phyloP scores from a whole-genome alignment of 1,284 basidiomycete species.

The Cutaneotrichosporon curvatum region DNA sequence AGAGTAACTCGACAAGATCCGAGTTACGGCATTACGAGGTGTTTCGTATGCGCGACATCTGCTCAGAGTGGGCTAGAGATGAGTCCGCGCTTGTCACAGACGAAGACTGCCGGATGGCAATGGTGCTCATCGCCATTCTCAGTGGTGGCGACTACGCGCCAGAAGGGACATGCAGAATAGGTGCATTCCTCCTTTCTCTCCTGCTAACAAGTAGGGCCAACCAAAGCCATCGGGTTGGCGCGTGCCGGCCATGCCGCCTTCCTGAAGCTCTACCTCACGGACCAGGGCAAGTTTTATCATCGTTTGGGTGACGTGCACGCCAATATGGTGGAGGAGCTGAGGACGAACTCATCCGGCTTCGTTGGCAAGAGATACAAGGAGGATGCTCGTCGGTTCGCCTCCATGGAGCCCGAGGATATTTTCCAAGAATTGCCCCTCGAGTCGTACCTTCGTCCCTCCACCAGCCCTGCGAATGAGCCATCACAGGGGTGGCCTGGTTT shows the following conservation, averaged over 20 bases:
- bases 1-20: background rate
- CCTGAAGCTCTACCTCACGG: conserved; percentile 55
- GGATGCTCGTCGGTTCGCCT: conserved; percentile 57
- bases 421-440: conserved; percentile 64
- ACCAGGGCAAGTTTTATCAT: conserved; percentile 14
- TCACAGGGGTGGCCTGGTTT: conserved; percentile 39
- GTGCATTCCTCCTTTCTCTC: conserved; percentile 17
- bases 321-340: conserved; percentile 60
- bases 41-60: conserved; percentile 55
- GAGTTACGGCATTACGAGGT: conserved; percentile 65
- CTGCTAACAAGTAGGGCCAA: conserved; percentile 30
- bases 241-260: conserved; percentile 50
- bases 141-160: conserved; percentile 85
- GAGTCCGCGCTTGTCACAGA: conserved; percentile 26
- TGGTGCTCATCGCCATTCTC: conserved; percentile 78
- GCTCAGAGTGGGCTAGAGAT: conserved; percentile 19
- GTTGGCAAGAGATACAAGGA: conserved; percentile 53
- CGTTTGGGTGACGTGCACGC: conserved; percentile 54
- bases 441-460: conserved; percentile 61
- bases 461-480: conserved; percentile 21
- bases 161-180: conserved; percentile 41
- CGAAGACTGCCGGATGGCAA: conserved; percentile 58
- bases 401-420: conserved; percentile 42
- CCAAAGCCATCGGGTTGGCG: conserved; percentile 48
- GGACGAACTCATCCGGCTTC: conserved; percentile 59